phyloP scores from a whole-genome alignment of 176 grass and related monocot genomes.

The Hordeum marinum region DNA sequence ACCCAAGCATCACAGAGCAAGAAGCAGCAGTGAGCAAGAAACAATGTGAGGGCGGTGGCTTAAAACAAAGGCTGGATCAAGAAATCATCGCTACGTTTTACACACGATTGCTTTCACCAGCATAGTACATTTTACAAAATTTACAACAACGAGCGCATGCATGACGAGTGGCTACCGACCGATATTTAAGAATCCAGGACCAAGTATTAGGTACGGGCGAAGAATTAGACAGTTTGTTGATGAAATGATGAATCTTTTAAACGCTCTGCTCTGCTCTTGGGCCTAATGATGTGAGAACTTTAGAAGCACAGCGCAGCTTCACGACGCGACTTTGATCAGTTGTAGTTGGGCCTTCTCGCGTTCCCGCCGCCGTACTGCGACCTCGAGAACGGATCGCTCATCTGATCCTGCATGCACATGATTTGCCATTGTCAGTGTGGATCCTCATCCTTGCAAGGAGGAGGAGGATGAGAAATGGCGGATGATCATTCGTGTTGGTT shows the following conservation, averaged over 20 bases:
- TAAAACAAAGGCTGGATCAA: not conserved
- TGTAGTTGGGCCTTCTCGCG: slow-evolving; percentile 31
- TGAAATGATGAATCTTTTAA: not conserved
- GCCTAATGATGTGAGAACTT: not conserved
- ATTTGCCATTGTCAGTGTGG: not conserved
- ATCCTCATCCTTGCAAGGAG: not conserved
- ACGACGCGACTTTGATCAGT: not conserved
- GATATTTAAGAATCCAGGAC: not conserved
- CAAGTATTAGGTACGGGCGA: not conserved
- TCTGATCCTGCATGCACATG: slow-evolving; percentile 5
- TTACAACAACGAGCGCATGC: not conserved
- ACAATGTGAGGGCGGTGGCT: not conserved
- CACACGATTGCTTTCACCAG: not conserved
- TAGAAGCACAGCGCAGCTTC: not conserved
- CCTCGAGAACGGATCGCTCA: slow-evolving; percentile 28
- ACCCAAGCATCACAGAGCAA: no score
- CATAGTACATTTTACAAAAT: not conserved
- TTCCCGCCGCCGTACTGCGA: slow-evolving; percentile 14
- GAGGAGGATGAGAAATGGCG: not conserved
- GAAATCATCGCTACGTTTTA: not conserved
- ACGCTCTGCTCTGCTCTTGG: not conserved
- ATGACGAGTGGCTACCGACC: not conserved
- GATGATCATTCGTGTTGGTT: not conserved
- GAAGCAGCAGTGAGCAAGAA: no score
- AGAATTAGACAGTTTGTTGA: not conserved